These are phyloP conservation scores for Clausena lansium DNA, from an alignment of 345 rosid species.

Conservation along the genomic window DNA sequence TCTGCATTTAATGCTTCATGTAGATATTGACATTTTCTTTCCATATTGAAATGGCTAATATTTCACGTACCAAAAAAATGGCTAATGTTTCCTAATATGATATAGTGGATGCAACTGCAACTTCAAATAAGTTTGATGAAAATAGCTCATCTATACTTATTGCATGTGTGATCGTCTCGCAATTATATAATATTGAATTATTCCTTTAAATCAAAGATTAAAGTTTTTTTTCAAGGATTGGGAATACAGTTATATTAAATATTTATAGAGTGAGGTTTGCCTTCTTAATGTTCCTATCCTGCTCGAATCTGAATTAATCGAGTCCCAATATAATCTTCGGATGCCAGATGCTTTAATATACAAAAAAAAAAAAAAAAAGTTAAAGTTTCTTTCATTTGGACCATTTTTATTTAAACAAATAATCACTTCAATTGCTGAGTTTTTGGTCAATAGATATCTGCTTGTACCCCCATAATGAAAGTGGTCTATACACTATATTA, in stretches of 20 bases:
- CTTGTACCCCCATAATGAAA: not conserved
- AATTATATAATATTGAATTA: not conserved
- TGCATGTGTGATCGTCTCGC: not conserved
- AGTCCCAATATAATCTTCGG: too few relatives aligned
- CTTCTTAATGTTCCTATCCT: too few relatives aligned
- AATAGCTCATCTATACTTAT: not conserved
- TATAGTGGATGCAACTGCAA: not conserved
- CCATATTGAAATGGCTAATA: too few relatives aligned
- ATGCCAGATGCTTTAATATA: too few relatives aligned
- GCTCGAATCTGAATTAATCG: too few relatives aligned
- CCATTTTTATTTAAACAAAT: not conserved
- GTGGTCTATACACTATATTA: not conserved
- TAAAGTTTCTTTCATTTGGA: not conserved
- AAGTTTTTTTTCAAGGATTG: too few relatives aligned
- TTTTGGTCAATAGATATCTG: not conserved
- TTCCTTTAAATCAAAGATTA: not conserved
- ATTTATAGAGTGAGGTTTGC: too few relatives aligned
- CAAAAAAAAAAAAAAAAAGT: too few relatives aligned
- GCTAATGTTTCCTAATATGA: not conserved
- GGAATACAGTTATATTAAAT: too few relatives aligned
- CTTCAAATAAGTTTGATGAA: not conserved
- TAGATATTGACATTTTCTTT: too few relatives aligned
- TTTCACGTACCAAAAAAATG: too few relatives aligned
- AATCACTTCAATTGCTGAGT: not conserved
- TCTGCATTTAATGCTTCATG: too few relatives aligned